Conservation (phyloP, 441 rosid species). For the Viola pubescens region DNA sequence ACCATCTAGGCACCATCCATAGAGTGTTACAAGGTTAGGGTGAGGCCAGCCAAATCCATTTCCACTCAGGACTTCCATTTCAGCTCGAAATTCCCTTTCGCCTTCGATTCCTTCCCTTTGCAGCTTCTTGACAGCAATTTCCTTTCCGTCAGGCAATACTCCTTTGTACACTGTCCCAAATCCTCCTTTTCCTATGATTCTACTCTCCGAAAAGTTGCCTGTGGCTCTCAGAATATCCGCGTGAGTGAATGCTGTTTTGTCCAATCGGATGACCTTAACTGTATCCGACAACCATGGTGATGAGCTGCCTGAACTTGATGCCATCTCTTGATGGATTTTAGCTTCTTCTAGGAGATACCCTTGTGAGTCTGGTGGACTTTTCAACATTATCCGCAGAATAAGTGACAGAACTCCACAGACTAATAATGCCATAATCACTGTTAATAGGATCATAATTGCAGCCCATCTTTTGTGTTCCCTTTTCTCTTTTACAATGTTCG, state of each 20-base stretch:
- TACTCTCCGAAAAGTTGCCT: slow-evolving; percentile 52
- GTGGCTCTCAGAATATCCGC: slow-evolving; percentile 79
- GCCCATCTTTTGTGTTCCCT: slow-evolving; percentile 17
- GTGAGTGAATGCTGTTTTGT: slow-evolving; percentile 67
- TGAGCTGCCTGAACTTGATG: slow-evolving; percentile 55
- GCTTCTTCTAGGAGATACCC: slow-evolving; percentile 41
- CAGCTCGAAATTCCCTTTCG: slow-evolving; percentile 76
- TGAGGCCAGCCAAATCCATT: slow-evolving; percentile 82
- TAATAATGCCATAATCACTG: slow-evolving; percentile 29
- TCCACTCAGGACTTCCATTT: slow-evolving; percentile 80
- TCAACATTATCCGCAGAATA: slow-evolving; percentile 30
- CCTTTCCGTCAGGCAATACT: slow-evolving; percentile 66
- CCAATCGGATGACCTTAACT: slow-evolving; percentile 65
- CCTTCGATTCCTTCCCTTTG: slow-evolving; percentile 78
- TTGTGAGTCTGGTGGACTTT: slow-evolving; percentile 26
- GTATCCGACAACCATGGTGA: slow-evolving; percentile 67
- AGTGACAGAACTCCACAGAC: slow-evolving; percentile 40
- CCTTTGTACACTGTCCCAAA: slow-evolving; percentile 78
- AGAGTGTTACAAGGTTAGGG: slow-evolving; percentile 77
- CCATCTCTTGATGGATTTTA: slow-evolving; percentile 41
- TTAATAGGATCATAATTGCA: slow-evolving; percentile 22
- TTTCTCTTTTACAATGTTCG: background rate
- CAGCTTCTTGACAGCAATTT: slow-evolving; percentile 80
- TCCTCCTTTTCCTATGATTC: slow-evolving; percentile 82
- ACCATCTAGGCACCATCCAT: slow-evolving; percentile 85